Evolutionary conservation across 1,139 yeast genomes (phyloP).

Genomic region (Suhomyces anneliseae): DNA sequence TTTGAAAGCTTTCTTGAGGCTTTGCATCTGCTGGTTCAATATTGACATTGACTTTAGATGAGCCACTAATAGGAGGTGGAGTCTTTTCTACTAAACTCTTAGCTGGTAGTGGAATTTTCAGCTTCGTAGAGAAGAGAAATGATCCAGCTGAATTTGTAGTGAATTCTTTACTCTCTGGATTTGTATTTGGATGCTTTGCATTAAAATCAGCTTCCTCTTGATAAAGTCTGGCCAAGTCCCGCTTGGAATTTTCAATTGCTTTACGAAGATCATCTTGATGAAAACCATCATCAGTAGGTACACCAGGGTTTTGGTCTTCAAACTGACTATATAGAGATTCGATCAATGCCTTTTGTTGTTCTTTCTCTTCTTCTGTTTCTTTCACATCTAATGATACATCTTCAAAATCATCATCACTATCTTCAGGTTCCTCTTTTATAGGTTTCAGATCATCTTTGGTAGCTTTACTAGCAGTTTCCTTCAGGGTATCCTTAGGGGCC

Average conservation of each 20-base stretch:
- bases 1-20: background rate
- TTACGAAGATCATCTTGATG: slow-evolving; percentile 40
- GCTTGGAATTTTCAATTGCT: slow-evolving; percentile 49
- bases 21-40: background rate
- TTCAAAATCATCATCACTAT: slow-evolving; percentile 23
- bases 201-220: slow-evolving; percentile 18
- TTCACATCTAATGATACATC: slow-evolving; percentile 21
- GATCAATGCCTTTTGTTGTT: slow-evolving; percentile 33
- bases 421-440: slow-evolving; percentile 16
- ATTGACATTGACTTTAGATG: background rate
- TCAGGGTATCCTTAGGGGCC: background rate
- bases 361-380: slow-evolving; percentile 31
- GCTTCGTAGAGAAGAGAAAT: slow-evolving; percentile 7
- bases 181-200: background rate
- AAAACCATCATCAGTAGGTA: slow-evolving; percentile 11
- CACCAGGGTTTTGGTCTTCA: slow-evolving; percentile 8
- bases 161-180: background rate
- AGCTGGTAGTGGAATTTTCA: background rate
- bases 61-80: too few species aligned
- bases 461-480: too few species aligned
- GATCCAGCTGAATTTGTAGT: slow-evolving; percentile 7
- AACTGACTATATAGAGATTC: slow-evolving; percentile 39
- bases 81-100: background rate
- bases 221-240: slow-evolving; percentile 27
- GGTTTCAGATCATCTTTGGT: background rate